Percentiles rank a stretch among this genome's conserved stretches.
phyloP scores from a whole-genome alignment of 2,329 filamentous ascomycete species.

The Mycogone perniciosa region DNA sequence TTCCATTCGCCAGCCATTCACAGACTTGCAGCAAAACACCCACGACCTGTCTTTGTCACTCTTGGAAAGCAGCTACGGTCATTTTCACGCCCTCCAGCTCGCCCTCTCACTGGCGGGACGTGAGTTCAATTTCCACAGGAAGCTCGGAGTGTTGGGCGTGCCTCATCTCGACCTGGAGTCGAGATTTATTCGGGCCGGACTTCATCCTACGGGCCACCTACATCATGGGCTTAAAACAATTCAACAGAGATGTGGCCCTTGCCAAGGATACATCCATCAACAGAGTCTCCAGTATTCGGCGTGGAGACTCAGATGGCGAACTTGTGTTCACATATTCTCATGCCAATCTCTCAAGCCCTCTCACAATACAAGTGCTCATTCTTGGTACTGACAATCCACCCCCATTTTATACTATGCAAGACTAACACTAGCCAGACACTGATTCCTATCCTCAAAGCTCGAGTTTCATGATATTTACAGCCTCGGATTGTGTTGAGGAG shows the following conservation, averaged over 20 bases:
- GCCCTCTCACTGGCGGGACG: no score
- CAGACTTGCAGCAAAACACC: no score
- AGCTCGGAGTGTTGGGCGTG: no score
- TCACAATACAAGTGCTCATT: conserved; percentile 34
- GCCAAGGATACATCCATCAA: conserved; percentile 34
- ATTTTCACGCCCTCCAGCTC: no score
- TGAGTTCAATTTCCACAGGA: no score
- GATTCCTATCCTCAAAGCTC: conserved; percentile 32
- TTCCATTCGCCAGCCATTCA: no score
- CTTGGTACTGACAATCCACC: conserved; percentile 23
- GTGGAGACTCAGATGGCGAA: conserved; percentile 66
- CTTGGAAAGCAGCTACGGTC: no score
- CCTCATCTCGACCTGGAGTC: not conserved
- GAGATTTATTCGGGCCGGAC: not conserved
- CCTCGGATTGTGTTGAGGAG: conserved; percentile 28
- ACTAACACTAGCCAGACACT: conserved; percentile 20
- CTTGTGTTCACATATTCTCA: conserved; percentile 54
- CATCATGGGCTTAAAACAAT: conserved; percentile 60
- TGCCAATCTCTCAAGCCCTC: conserved; percentile 16
- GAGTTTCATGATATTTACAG: conserved; percentile 39
- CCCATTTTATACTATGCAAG: not conserved
- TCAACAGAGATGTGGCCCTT: conserved; percentile 50
- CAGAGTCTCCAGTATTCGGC: conserved; percentile 48
- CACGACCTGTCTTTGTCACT: no score
- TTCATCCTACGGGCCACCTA: not conserved